These are phyloP conservation scores for Flaveria floridana DNA, from an alignment of 140 eudicot species.

Conservation along the genomic window DNA sequence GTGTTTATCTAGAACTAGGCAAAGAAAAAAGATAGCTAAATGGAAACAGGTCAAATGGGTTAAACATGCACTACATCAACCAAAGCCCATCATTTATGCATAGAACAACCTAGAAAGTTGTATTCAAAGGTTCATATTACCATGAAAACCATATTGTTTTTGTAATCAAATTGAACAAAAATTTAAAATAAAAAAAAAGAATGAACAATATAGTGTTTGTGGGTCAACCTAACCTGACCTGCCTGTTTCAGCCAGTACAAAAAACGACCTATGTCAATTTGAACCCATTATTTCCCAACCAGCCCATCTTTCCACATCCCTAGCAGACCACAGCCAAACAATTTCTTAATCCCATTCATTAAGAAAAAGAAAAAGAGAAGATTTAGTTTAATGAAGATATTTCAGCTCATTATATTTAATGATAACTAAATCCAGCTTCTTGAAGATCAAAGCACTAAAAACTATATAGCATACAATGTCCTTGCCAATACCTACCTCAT, in stretches of 20 bases:
- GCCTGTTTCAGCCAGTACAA: neutral
- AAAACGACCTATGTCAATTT: neutral
- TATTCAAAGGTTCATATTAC: neutral
- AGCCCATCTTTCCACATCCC: neutral
- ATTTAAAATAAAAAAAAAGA: neutral
- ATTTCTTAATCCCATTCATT: slow-evolving; percentile 10
- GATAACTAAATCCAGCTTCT: slow-evolving; percentile 9
- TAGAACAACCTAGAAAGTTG: neutral
- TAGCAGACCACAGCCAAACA: neutral
- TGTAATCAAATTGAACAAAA: neutral
- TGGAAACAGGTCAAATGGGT: neutral
- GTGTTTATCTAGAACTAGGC: neutral
- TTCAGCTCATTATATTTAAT: slow-evolving; percentile 2
- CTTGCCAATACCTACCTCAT: slow-evolving; percentile 50
- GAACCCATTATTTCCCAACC: neutral
- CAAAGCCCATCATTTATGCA: neutral
- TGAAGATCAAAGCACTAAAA: slow-evolving; percentile 21
- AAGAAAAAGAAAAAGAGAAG: neutral
- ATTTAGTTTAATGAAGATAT: slow-evolving; percentile 6
- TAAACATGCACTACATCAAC: neutral
- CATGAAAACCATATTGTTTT: neutral
- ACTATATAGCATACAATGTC: slow-evolving; percentile 1
- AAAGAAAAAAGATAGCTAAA: neutral
- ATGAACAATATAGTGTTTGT: neutral
- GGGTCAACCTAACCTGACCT: neutral